Base-by-base conservation (phyloP, 2,329 filamentous ascomycete genomes). In the Ophiostoma ulmi region DNA sequence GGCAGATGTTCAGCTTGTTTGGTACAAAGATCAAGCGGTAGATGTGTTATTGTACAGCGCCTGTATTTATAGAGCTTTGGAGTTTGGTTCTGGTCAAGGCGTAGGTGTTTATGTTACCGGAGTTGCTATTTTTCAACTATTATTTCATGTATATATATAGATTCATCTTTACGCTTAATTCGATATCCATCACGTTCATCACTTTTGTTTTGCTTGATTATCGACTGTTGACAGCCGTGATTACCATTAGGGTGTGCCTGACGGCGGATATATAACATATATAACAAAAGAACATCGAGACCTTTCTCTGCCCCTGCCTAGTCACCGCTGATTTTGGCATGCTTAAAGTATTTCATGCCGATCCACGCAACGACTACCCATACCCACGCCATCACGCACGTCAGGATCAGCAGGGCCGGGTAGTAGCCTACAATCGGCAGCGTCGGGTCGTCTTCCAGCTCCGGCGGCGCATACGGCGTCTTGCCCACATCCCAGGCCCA, bases 401-500 rank as follows among this genome's bases (percentile, higher is more conserved):
- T 97, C 75, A 98, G 83, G 72, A 98, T 95, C 74, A 98, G 91
- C 76, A 99, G 82, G 13, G 94, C 93, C 35, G 95, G 95, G 80
- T 99, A 99, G 80, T 99, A 99, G 11, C 96, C 95, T 13, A 96
- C 92, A 76, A 99, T 97, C 2, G 95, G 95, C 76, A 99, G 80
- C 2, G 94, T 98, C 7, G 91, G 90, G 80, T 99, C 95, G 79
- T 98, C 93, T 79, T 97, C 94, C 63, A 98, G 84, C 81, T 98
- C 94, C 3, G 94, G 94, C 68, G 94, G 94, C 70, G 94, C 94
- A 80, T 97, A 97, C 0, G 94, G 94, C 44, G 93, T 97, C 79
- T 94, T 93, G 65, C 94, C 94, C 1, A 98, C 94, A 81, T 98
- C 94, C 95, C 95, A 99, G 2, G 95, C 95, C 95, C 95, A 99